Conservation (phyloP, 1,284 basidiomycete species). For the Melampsora americana region DNA sequence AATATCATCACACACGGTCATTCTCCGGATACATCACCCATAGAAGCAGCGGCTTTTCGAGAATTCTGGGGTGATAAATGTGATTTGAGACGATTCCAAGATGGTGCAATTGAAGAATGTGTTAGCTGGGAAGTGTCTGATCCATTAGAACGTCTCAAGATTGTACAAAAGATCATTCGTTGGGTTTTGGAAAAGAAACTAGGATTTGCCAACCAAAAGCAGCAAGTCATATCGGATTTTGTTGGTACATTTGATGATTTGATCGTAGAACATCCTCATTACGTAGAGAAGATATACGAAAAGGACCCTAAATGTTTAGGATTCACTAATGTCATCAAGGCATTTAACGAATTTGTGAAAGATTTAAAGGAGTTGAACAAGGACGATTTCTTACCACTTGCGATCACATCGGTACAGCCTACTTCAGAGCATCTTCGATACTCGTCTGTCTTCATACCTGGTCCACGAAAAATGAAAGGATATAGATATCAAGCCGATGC, state of each 20-base stretch:
- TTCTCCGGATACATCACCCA: slow-evolving; percentile 61
- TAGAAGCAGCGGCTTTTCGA: slow-evolving; percentile 64
- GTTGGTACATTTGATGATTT: slow-evolving; percentile 67
- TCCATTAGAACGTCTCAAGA: slow-evolving; percentile 60
- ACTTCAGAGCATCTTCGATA: slow-evolving; percentile 74
- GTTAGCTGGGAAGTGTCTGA: slow-evolving; percentile 72
- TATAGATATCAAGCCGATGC: slow-evolving; percentile 56
- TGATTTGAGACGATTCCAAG: slow-evolving; percentile 93
- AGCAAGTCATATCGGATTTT: slow-evolving; percentile 57
- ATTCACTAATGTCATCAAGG: slow-evolving; percentile 72
- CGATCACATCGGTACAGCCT: slow-evolving; percentile 69
- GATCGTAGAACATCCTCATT: slow-evolving; percentile 57
- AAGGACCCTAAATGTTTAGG: slow-evolving; percentile 51
- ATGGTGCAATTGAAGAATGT: slow-evolving; percentile 85
- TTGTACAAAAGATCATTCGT: slow-evolving; percentile 71
- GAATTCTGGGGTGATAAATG: slow-evolving; percentile 87
- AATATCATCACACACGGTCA: slow-evolving; percentile 87
- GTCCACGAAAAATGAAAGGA: slow-evolving; percentile 58
- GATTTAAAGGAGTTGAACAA: slow-evolving; percentile 65
- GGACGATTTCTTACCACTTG: slow-evolving; percentile 67
- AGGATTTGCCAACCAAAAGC: slow-evolving; percentile 57
- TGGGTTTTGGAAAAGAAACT: slow-evolving; percentile 76
- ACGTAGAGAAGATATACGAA: slow-evolving; percentile 53
- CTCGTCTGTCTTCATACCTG: slow-evolving; percentile 70
- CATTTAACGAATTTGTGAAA: slow-evolving; percentile 77